Conservation (phyloP, 2,329 filamentous ascomycete species). For the Juglanconis sp. region DNA sequence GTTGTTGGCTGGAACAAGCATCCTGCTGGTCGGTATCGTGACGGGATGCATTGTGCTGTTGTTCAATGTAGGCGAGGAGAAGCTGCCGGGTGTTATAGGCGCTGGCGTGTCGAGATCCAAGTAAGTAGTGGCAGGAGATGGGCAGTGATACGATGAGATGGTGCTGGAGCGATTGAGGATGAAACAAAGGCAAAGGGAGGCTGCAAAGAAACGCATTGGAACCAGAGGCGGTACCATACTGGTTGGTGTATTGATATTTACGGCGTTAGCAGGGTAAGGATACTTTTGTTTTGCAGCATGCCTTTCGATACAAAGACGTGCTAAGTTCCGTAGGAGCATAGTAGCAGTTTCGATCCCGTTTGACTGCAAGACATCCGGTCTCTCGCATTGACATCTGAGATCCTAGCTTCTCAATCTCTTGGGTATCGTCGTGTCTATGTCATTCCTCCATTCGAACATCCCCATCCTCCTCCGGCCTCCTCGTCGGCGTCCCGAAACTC, state of each 20-base stretch:
- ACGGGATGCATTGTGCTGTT: constrained; percentile 73
- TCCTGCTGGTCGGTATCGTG: constrained; percentile 67
- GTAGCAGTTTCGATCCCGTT: background rate
- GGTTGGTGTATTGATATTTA: constrained; percentile 18
- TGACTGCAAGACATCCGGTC: too few species aligned
- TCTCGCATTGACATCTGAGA: background rate
- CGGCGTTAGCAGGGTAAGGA: constrained; percentile 25
- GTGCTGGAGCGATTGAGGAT: background rate
- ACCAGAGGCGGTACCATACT: constrained; percentile 15
- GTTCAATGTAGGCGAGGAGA: constrained; percentile 79
- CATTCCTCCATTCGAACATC: constrained; percentile 21
- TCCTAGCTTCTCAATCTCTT: background rate
- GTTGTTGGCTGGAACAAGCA: constrained; percentile 72
- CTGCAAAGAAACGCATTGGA: background rate
- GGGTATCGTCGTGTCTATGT: constrained; percentile 3
- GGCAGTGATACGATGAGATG: background rate
- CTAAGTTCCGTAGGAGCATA: background rate
- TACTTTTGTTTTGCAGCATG: constrained; percentile 22
- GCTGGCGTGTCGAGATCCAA: constrained; percentile 81
- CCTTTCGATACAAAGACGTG: constrained; percentile 21
- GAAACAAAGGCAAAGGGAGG: background rate
- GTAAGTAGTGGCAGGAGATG: constrained; percentile 29
- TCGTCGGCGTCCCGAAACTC: constrained; percentile 44
- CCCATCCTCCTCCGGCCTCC: constrained; percentile 28
- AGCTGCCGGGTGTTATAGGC: constrained; percentile 91